Percentiles rank a stretch among this genome's conserved stretches.
phyloP scores from a whole-genome alignment of 208 protist genomes.

The Crithidia acanthocephali region DNA sequence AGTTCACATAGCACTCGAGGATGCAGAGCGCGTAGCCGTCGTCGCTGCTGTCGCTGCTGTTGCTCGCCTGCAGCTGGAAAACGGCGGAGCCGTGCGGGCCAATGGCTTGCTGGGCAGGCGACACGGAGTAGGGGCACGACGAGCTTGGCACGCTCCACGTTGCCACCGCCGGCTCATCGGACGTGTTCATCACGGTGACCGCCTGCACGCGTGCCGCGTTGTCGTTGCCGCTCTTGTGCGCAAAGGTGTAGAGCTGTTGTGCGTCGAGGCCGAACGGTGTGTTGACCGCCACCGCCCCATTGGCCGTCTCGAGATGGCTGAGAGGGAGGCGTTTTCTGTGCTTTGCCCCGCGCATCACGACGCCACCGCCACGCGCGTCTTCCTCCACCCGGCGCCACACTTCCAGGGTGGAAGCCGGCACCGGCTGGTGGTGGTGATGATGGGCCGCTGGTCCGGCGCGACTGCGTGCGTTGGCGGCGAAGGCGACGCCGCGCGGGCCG shows the following conservation, averaged over 20 bases:
- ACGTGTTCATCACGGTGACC: conserved; percentile 81
- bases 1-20: conserved; percentile 93
- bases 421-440: background rate
- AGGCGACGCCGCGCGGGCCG: background rate
- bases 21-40: conserved; percentile 16
- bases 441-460: background rate
- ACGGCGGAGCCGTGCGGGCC: conserved; percentile 39
- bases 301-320: conserved; percentile 21
- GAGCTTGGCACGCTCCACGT: conserved; percentile 71
- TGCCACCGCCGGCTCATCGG: conserved; percentile 45
- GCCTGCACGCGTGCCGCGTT: conserved; percentile 20
- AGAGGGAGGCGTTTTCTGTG: conserved; percentile 18
- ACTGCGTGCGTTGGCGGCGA: background rate
- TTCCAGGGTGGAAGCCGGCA: conserved; percentile 9
- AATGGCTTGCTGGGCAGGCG: conserved; percentile 63
- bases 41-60: conserved; percentile 11
- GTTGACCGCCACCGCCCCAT: conserved; percentile 19
- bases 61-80: conserved; percentile 30
- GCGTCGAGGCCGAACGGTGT: conserved; percentile 33
- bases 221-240: conserved; percentile 2
- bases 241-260: conserved; percentile 28
- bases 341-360: conserved; percentile 24
- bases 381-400: conserved; percentile 32
- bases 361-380: conserved; percentile 23
- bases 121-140: conserved; percentile 58